Evolutionary conservation across 495 filamentous ascomycete genomes (phyloP).

Genomic region (Annulohypoxylon nitens): DNA sequence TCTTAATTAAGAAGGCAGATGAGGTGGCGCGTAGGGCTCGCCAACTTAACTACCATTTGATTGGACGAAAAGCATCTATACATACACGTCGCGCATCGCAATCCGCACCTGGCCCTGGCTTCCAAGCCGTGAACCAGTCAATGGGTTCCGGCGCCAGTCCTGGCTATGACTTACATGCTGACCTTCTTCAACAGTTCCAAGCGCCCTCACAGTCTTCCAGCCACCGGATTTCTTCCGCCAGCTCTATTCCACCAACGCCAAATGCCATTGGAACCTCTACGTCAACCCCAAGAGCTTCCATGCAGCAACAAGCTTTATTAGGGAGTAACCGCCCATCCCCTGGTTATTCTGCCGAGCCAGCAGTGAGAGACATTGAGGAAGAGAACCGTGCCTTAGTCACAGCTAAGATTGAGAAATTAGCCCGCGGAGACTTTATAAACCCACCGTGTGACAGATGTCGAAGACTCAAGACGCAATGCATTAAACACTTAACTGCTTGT

Average conservation of each 20-base stretch:
- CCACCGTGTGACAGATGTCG: slow-evolving; percentile 89
- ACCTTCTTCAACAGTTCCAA: slow-evolving; percentile 60
- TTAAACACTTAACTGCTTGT: slow-evolving; percentile 88
- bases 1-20: slow-evolving; percentile 83
- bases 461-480: slow-evolving; percentile 81
- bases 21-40: slow-evolving; percentile 81
- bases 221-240: slow-evolving; percentile 46
- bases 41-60: slow-evolving; percentile 84
- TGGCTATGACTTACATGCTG: slow-evolving; percentile 56
- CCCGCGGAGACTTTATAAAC: slow-evolving; percentile 75
- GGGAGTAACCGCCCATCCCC: slow-evolving; percentile 50
- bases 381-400: slow-evolving; percentile 73
- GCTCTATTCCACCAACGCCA: slow-evolving; percentile 50
- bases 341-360: slow-evolving; percentile 42
- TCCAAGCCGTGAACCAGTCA: slow-evolving; percentile 47
- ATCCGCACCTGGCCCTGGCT: slow-evolving; percentile 41
- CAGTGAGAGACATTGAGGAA: slow-evolving; percentile 45
- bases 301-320: slow-evolving; percentile 45
- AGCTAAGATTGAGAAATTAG: slow-evolving; percentile 78
- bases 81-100: slow-evolving; percentile 49
- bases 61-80: slow-evolving; percentile 79
- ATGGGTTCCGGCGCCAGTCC: slow-evolving; percentile 44
- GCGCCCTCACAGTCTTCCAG: slow-evolving; percentile 42
- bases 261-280: slow-evolving; percentile 47
- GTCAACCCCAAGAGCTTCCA: slow-evolving; percentile 47